Evolutionary conservation across 805 yeast genomes (phyloP).

Genomic region (Saturnispora quitensis): DNA sequence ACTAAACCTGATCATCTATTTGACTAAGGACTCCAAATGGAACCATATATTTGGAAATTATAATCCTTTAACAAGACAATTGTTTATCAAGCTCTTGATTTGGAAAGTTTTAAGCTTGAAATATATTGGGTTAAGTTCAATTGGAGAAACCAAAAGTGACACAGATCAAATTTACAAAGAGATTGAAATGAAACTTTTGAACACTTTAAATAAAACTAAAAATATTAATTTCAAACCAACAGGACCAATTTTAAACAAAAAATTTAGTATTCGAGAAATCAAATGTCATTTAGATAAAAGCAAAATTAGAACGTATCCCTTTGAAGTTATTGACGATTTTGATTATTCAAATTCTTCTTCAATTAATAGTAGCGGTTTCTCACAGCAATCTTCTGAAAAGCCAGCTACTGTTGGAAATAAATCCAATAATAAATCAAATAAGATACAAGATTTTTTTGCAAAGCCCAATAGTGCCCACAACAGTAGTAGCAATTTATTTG

Average conservation of each 20-base stretch:
- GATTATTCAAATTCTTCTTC: conserved; percentile 31
- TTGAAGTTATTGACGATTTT: conserved; percentile 59
- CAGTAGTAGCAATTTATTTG: neutral
- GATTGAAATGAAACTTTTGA: conserved; percentile 27
- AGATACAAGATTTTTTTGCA: conserved; percentile 4
- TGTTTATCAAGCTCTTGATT: conserved; percentile 54
- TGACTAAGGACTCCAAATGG: conserved; percentile 45
- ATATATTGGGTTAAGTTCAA: conserved; percentile 9
- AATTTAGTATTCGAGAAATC: conserved; percentile 30
- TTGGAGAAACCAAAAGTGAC: conserved; percentile 9
- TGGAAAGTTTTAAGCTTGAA: conserved; percentile 46
- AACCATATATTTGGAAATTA: conserved; percentile 60
- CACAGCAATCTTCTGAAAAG: conserved; percentile 8
- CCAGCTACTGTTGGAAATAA: conserved; percentile 1
- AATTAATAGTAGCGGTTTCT: neutral
- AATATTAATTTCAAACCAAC: conserved; percentile 18
- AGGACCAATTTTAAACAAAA: conserved; percentile 39
- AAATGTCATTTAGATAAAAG: conserved; percentile 22
- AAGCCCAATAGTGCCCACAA: neutral
- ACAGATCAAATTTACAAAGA: conserved; percentile 11
- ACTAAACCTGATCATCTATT: conserved; percentile 43
- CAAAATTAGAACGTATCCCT: conserved; percentile 45
- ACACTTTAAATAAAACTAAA: conserved; percentile 20
- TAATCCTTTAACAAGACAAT: conserved; percentile 67
- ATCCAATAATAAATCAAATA: neutral